Evolutionary conservation across 1,284 basidiomycete species (phyloP).

Genomic region (Cerioporus squamosus): DNA sequence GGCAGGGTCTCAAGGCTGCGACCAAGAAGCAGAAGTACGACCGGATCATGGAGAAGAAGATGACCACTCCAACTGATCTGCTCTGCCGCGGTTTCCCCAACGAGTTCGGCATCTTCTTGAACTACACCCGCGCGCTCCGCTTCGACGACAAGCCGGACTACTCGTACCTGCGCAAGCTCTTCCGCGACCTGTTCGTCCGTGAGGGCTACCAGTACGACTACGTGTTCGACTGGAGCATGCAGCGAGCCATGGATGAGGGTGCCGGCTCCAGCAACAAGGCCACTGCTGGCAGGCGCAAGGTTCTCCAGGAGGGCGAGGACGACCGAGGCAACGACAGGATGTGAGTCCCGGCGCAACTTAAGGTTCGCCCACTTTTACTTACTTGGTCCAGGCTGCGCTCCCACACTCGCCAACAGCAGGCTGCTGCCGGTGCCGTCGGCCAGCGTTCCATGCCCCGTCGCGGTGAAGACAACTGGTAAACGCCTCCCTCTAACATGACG

Average conservation of each 20-base stretch:
- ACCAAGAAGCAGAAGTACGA: conserved; percentile 99
- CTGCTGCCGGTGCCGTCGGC: conserved; percentile 59
- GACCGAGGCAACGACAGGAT: conserved; percentile 79
- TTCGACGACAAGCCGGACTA: conserved; percentile 99
- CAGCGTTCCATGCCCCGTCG: conserved; percentile 64
- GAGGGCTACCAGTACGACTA: conserved; percentile 99
- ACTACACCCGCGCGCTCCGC: conserved; percentile 95
- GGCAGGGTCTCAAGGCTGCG: conserved; percentile 98
- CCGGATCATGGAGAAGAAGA: conserved; percentile 99
- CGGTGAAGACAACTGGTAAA: conserved; percentile 80
- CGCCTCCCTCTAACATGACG: conserved; percentile 25
- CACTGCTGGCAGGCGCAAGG: conserved; percentile 68
- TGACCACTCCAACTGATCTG: conserved; percentile 96
- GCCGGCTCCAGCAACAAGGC: conserved; percentile 63
- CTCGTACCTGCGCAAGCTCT: conserved; percentile 96
- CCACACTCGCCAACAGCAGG: conserved; percentile 79
- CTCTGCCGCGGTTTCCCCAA: conserved; percentile 97
- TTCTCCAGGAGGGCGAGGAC: conserved; percentile 78
- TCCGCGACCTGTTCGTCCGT: conserved; percentile 96
- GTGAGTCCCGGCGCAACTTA: conserved; percentile 49
- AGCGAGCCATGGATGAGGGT: conserved; percentile 72
- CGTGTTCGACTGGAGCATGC: conserved; percentile 97
- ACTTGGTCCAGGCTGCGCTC: conserved; percentile 69
- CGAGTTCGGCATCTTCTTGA: conserved; percentile 97
- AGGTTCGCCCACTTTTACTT: conserved; percentile 32